A percentile compares a stretch with the other conserved stretches of the same genome.
phyloP scores from a whole-genome alignment of 192 early-diverging fungal genomes.

The Backusella sp. region DNA sequence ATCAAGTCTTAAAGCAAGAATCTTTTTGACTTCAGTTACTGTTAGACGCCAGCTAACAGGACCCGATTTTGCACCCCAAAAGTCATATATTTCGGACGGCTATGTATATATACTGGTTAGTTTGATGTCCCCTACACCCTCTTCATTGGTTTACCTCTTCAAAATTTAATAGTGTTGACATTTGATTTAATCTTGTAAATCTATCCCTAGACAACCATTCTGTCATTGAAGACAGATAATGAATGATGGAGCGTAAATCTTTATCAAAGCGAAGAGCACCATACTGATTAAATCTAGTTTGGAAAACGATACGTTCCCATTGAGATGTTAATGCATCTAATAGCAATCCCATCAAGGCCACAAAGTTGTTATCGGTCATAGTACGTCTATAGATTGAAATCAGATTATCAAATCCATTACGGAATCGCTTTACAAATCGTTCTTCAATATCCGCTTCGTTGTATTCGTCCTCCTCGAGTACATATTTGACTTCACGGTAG shows the following conservation, averaged over 20 bases:
- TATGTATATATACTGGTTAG: constrained; percentile 14
- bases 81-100: constrained; percentile 69
- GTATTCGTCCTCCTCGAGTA: constrained; percentile 91
- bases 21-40: constrained; percentile 61
- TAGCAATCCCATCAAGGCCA: constrained; percentile 58
- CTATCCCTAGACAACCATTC: constrained; percentile 66
- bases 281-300: constrained; percentile 88
- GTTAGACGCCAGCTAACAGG: constrained; percentile 72
- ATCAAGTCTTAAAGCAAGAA: constrained; percentile 64
- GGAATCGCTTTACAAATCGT: constrained; percentile 80
- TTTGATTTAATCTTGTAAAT: constrained; percentile 82
- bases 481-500: constrained; percentile 86
- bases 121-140: neutral
- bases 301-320: constrained; percentile 84
- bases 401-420: constrained; percentile 57
- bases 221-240: constrained; percentile 62
- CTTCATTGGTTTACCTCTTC: constrained; percentile 54
- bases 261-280: constrained; percentile 93
- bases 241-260: constrained; percentile 76
- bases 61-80: constrained; percentile 63
- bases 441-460: constrained; percentile 77
- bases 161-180: constrained; percentile 78
- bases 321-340: constrained; percentile 75
- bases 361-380: constrained; percentile 71
- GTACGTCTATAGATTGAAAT: constrained; percentile 37